Evolutionary conservation across 2,329 filamentous ascomycete species (phyloP).

Genomic region (Fusarium cyanostomum): DNA sequence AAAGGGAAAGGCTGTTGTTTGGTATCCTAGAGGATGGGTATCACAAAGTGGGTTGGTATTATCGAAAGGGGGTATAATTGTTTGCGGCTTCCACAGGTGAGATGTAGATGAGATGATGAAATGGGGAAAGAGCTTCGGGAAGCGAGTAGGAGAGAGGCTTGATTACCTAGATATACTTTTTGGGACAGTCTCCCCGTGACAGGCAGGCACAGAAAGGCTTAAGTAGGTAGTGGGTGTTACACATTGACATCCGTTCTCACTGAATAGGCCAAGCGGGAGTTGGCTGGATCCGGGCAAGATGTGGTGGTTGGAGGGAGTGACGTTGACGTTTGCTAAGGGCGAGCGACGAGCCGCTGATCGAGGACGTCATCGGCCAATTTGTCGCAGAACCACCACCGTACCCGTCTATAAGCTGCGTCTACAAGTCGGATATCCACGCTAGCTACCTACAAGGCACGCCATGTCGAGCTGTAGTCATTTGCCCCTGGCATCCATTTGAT

Average conservation of each 20-base stretch:
- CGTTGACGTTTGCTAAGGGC: conserved; percentile 50
- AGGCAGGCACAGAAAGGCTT: conserved; percentile 25
- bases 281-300: conserved; percentile 36
- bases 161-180: conserved; percentile 45
- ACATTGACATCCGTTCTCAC: conserved; percentile 11
- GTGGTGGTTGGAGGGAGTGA: conserved; percentile 42
- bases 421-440: conserved; percentile 17
- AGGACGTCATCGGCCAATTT: conserved; percentile 48
- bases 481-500: conserved; percentile 9
- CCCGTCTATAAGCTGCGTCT: conserved; percentile 3
- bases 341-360: conserved; percentile 39
- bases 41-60: conserved; percentile 43
- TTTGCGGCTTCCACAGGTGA: conserved; percentile 12
- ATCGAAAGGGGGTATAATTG: conserved; percentile 33
- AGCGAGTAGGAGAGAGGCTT: conserved; percentile 18
- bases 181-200: conserved; percentile 17
- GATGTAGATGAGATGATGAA: conserved; percentile 27
- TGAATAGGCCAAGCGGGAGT: conserved; percentile 13
- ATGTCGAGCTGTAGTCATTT: not conserved
- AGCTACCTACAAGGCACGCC: conserved; percentile 7
- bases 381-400: conserved; percentile 10
- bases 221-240: conserved; percentile 6
- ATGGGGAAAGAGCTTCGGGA: not conserved
- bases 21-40: conserved; percentile 43
- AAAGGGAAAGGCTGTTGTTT: conserved; percentile 27